phyloP scores from a whole-genome alignment of 345 rosid genomes.

The Viola odorata region DNA sequence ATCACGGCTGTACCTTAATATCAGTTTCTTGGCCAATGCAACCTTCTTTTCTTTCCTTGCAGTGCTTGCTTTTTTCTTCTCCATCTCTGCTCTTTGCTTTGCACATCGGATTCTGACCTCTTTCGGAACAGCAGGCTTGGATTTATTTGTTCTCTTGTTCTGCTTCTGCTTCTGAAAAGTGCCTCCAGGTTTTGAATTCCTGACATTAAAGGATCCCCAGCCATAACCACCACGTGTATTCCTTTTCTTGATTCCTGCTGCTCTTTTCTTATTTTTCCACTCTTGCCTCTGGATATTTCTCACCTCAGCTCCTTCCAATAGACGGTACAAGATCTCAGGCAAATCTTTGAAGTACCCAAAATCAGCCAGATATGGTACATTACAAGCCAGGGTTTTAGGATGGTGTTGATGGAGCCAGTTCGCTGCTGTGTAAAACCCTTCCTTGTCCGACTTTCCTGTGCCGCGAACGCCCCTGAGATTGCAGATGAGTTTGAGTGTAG shows the following conservation, averaged over 20 bases:
- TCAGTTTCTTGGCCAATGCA: conserved; percentile 35
- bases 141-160: background rate
- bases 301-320: conserved; percentile 40
- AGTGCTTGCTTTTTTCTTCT: conserved; percentile 39
- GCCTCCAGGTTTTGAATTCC: background rate
- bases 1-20: conserved; percentile 34
- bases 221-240: too few relatives aligned
- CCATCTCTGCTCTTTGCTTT: conserved; percentile 16
- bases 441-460: conserved; percentile 55
- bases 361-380: conserved; percentile 23
- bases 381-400: conserved; percentile 59
- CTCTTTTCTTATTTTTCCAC: conserved; percentile 26
- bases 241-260: too few relatives aligned
- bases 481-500: conserved; percentile 53
- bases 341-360: conserved; percentile 67
- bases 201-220: background rate
- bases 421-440: conserved; percentile 57
- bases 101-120: conserved; percentile 15
- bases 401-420: conserved; percentile 51
- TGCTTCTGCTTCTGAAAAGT: conserved; percentile 7
- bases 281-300: conserved; percentile 36
- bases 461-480: conserved; percentile 68
- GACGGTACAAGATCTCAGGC: conserved; percentile 57
- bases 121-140: background rate
- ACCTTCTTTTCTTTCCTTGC: conserved; percentile 32